Percentiles rank a stretch among this genome's conserved stretches.
These are phyloP conservation scores for Lithohypha guttulata DNA, from an alignment of 2,329 filamentous ascomycete species.

Conservation along the genomic window DNA sequence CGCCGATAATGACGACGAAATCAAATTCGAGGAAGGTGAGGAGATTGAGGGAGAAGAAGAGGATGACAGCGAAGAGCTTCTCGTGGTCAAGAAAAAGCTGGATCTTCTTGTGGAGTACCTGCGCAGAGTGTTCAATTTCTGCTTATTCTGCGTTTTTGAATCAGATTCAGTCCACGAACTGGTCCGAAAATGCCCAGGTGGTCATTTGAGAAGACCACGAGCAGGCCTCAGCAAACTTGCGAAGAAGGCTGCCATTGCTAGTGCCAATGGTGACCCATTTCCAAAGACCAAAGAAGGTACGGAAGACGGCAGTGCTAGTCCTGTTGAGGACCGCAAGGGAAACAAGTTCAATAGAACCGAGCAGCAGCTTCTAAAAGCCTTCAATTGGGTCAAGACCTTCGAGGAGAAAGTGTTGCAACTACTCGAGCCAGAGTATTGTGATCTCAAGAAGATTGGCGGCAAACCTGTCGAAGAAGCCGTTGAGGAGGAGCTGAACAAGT, in stretches of 20 bases:
- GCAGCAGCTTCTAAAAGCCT: constrained; percentile 85
- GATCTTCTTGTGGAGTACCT: constrained; percentile 94
- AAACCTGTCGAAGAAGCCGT: constrained; percentile 76
- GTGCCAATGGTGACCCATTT: constrained; percentile 70
- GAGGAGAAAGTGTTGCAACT: constrained; percentile 94
- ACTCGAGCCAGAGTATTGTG: constrained; percentile 76
- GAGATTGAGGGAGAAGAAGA: constrained; percentile 72
- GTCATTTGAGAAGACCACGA: constrained; percentile 85
- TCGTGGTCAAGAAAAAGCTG: constrained; percentile 91
- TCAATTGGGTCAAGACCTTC: constrained; percentile 98
- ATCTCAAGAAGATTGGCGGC: constrained; percentile 83
- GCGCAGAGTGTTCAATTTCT: constrained; percentile 94
- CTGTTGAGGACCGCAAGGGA: constrained; percentile 60
- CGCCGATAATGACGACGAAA: constrained; percentile 35
- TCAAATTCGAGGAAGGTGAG: constrained; percentile 55
- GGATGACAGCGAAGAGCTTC: constrained; percentile 82
- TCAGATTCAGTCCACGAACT: constrained; percentile 95
- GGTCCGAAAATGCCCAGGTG: constrained; percentile 88
- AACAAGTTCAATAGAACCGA: constrained; percentile 66
- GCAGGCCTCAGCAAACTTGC: constrained; percentile 73
- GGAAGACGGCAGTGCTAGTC: constrained; percentile 55
- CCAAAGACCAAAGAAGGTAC: constrained; percentile 65
- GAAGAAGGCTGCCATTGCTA: constrained; percentile 75
- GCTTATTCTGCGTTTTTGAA: constrained; percentile 99
- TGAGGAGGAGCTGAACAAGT: constrained; percentile 74